These are phyloP conservation scores for Meyerozyma athensensis DNA, from an alignment of 1,139 yeast genomes.

Conservation along the genomic window DNA sequence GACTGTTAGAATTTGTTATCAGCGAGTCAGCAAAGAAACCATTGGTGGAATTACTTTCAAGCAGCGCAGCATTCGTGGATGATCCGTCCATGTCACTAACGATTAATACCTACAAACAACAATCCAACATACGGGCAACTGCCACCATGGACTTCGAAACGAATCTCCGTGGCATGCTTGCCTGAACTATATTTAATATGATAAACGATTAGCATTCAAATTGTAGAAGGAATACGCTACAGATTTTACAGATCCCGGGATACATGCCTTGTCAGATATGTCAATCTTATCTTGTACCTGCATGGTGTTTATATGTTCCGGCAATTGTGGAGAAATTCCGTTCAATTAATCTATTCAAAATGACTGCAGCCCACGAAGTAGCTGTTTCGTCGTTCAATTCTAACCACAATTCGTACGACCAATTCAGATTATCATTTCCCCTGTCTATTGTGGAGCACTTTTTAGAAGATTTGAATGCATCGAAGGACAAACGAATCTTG, in stretches of 20 bases:
- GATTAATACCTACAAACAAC: background rate
- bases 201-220: slow-evolving; percentile 1
- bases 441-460: slow-evolving; percentile 45
- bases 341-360: no score
- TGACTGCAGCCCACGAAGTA: slow-evolving; percentile 21
- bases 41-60: slow-evolving; percentile 5
- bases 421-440: slow-evolving; percentile 53
- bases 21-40: slow-evolving; percentile 5
- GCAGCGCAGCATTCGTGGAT: slow-evolving; percentile 6
- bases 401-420: slow-evolving; percentile 52
- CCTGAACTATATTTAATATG: slow-evolving; percentile 3
- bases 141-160: background rate
- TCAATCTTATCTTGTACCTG: no score
- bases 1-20: slow-evolving; percentile 12
- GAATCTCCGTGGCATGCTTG: background rate
- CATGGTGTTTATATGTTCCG: no score
- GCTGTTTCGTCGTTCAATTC: slow-evolving; percentile 47
- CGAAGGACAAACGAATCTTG: slow-evolving; percentile 27
- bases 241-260: no score
- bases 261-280: no score
- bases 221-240: no score
- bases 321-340: no score
- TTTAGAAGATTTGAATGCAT: slow-evolving; percentile 26
- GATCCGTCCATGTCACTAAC: slow-evolving; percentile 4
- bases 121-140: background rate